These are phyloP conservation scores for Serendipita sp. DNA, from an alignment of 768 basidiomycete species.

Conservation along the genomic window DNA sequence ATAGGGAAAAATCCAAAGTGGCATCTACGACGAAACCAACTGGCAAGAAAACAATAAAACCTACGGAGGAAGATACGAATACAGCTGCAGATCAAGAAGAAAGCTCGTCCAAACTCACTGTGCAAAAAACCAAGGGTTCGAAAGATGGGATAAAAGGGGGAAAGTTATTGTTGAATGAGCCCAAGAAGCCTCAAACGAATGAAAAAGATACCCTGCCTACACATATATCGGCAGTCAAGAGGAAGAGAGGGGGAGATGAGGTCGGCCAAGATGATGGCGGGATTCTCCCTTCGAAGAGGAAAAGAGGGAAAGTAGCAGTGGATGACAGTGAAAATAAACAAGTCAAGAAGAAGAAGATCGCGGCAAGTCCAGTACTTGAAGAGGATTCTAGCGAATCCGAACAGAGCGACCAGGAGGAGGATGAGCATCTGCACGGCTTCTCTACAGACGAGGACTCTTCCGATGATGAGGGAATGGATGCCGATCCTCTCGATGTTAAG, in stretches of 20 bases:
- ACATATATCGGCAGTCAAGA: neutral
- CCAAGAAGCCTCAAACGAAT: too few species aligned
- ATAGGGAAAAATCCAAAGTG: too few species aligned
- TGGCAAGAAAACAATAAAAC: too few species aligned
- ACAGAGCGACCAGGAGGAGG: conserved; percentile 15
- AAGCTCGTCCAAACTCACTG: too few species aligned
- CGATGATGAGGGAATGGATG: conserved; percentile 53
- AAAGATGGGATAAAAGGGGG: too few species aligned
- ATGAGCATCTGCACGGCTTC: conserved; percentile 46
- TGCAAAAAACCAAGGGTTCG: too few species aligned
- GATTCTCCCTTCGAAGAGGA: neutral
- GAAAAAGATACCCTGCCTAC: too few species aligned
- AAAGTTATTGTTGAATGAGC: too few species aligned
- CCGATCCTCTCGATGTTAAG: conserved; percentile 45
- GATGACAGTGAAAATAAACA: neutral
- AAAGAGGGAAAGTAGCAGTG: neutral
- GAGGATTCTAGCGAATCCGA: neutral
- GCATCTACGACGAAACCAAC: too few species aligned
- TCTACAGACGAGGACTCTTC: conserved; percentile 62
- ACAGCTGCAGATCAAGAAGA: too few species aligned
- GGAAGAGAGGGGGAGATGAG: neutral
- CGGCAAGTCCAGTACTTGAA: neutral
- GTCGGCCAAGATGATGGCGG: neutral
- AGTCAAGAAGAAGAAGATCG: neutral
- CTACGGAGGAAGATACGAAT: too few species aligned